phyloP scores from a whole-genome alignment of 495 filamentous ascomycete genomes.

The Aspergillus ostianus region DNA sequence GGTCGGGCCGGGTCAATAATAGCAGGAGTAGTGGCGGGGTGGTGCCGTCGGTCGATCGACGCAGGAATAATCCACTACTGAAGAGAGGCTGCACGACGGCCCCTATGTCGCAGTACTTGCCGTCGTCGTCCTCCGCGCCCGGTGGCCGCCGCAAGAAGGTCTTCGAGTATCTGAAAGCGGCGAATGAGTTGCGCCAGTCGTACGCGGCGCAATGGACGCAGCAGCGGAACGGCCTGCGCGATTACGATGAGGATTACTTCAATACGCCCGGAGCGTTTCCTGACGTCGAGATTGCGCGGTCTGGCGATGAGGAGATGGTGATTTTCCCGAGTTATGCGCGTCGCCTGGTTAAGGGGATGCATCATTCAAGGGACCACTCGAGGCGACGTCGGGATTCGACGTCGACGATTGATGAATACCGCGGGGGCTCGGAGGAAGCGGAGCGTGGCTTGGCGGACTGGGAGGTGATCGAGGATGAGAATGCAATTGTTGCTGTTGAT shows the following conservation, averaged over 20 bases:
- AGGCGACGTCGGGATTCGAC: constrained; percentile 30
- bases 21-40: too few species aligned
- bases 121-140: constrained; percentile 38
- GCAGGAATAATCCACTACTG: not conserved
- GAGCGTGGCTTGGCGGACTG: constrained; percentile 56
- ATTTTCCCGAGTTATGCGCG: constrained; percentile 90
- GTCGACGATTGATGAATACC: constrained; percentile 41
- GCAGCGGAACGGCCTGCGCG: constrained; percentile 45
- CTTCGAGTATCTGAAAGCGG: constrained; percentile 81
- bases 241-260: constrained; percentile 53
- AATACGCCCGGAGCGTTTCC: constrained; percentile 76
- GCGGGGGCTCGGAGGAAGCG: constrained; percentile 25
- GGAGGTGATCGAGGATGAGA: constrained; percentile 68
- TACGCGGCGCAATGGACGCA: constrained; percentile 61
- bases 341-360: constrained; percentile 47
- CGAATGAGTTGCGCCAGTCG: constrained; percentile 84
- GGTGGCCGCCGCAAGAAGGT: constrained; percentile 76
- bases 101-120: not conserved
- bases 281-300: constrained; percentile 72
- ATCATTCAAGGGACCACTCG: constrained; percentile 4
- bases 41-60: not conserved
- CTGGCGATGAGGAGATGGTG: constrained; percentile 87
- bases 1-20: not conserved
- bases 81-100: constrained; percentile 1
- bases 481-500: constrained; percentile 83